Evolutionary conservation across 441 rosid species (phyloP).

Genomic region (Sinapis alba): DNA sequence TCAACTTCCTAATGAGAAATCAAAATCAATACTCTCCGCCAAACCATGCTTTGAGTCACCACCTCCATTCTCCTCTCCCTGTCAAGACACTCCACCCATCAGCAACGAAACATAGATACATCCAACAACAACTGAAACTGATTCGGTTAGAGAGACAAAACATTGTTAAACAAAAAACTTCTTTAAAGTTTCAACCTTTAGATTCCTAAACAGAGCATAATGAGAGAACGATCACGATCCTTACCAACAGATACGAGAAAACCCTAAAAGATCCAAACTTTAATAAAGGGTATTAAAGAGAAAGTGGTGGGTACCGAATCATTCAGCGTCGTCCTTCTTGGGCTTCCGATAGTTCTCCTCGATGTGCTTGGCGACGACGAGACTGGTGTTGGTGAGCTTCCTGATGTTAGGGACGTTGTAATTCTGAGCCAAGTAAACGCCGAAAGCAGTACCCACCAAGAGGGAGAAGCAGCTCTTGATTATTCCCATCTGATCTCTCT

Average conservation of each 20-base stretch:
- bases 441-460: slow-evolving; percentile 54
- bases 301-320: slow-evolving; percentile 15
- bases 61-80: not conserved
- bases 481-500: slow-evolving; percentile 47
- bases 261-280: not conserved
- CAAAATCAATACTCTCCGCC: not conserved
- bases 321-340: slow-evolving; percentile 48
- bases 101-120: not conserved
- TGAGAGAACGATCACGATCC: slow-evolving; percentile 7
- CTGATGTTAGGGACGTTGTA: slow-evolving; percentile 64
- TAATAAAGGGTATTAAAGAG: not conserved
- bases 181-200: not conserved
- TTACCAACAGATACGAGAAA: not conserved
- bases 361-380: slow-evolving; percentile 57
- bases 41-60: not conserved
- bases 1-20: slow-evolving; percentile 11
- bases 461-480: slow-evolving; percentile 54
- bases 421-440: slow-evolving; percentile 69
- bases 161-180: not conserved
- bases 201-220: not conserved
- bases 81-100: no score
- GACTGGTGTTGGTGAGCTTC: slow-evolving; percentile 54
- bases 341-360: slow-evolving; percentile 71
- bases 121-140: not conserved
- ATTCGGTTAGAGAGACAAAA: not conserved